Evolutionary conservation across 139 green algal species (phyloP), one percentile per base, ranked within the genome.

Genomic region (Trebouxia sp.): DNA sequence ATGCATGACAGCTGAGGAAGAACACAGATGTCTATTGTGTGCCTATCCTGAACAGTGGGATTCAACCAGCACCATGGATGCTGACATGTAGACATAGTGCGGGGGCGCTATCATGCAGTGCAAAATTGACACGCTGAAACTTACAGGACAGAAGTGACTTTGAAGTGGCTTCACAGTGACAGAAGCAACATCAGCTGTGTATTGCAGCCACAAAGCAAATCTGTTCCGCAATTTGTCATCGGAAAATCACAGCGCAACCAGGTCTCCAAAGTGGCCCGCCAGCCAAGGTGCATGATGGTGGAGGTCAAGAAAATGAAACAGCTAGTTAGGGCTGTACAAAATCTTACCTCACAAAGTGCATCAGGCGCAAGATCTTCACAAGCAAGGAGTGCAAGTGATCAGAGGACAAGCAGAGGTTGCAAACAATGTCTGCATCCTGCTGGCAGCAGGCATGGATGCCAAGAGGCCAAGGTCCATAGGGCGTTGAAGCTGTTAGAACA

Each of bases 11-110:
- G 55, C 55, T 66, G 55, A 66, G 55, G 24, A 66, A 66, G 24
- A 66, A 66, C 5, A 66, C 55, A 66, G 55, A 66, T 66, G 55
- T 66, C 26, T 66, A 38, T 66, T 35, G 14, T 66, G 24, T 66
- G 55, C 55, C 55, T 66, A 66, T 66, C 55, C 24, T 66, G 55
- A 66, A 66, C 55, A 66, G 55, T 66, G 55, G 55, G 55, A 66
- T 66, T 66, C 24, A 37, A 66, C 55, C 55, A 66, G 55, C 55
- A 66, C 55, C 55, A 66, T 66, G 55, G 14, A 38, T 66, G 55
- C 55, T 66, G 55, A 66, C 55, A 38, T 66, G 14, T 66, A 66
- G 20, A 66, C 20, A 66, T 66, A 66, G 22, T 66, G 24, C 55
- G 24, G 55, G 12, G n/a, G n/a, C n/a, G n/a, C n/a, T n/a, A n/a